These are phyloP conservation scores for Boletus hoseneyae DNA, from an alignment of 1,284 basidiomycete genomes.

Conservation along the genomic window DNA sequence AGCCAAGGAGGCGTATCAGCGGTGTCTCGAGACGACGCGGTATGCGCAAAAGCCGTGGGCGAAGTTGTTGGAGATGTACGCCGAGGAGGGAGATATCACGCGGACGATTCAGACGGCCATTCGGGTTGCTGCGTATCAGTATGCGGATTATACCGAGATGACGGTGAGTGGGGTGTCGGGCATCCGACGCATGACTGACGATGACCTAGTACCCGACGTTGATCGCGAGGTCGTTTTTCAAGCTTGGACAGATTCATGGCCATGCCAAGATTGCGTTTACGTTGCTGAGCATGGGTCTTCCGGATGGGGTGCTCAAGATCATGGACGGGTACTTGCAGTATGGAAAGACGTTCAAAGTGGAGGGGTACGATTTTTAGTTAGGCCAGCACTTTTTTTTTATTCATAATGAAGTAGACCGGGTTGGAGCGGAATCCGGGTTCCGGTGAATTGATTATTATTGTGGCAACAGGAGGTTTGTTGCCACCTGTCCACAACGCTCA, in stretches of 20 bases:
- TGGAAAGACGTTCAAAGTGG: conserved; percentile 78
- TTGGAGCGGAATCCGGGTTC: conserved; percentile 14
- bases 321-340: conserved; percentile 84
- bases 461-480: conserved; percentile 8
- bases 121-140: conserved; percentile 89
- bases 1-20: conserved; percentile 92
- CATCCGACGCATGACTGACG: not conserved
- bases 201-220: conserved; percentile 77
- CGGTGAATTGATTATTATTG: conserved; percentile 4
- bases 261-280: conserved; percentile 94
- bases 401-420: conserved; percentile 1
- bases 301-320: conserved; percentile 79
- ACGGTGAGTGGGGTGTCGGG: conserved; percentile 47
- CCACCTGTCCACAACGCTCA: conserved; percentile 1
- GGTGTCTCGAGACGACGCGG: conserved; percentile 82
- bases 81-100: conserved; percentile 90
- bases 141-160: conserved; percentile 82
- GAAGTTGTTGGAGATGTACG: conserved; percentile 66
- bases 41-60: conserved; percentile 93
- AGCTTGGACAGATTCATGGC: conserved; percentile 91
- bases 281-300: conserved; percentile 88
- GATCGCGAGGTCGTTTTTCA: conserved; percentile 89
- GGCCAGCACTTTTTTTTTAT: too few species aligned
- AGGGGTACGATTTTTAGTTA: conserved; percentile 69
- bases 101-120: conserved; percentile 89